Conservation (phyloP, 2,329 filamentous ascomycete species). For the Penicillium nordicum region DNA sequence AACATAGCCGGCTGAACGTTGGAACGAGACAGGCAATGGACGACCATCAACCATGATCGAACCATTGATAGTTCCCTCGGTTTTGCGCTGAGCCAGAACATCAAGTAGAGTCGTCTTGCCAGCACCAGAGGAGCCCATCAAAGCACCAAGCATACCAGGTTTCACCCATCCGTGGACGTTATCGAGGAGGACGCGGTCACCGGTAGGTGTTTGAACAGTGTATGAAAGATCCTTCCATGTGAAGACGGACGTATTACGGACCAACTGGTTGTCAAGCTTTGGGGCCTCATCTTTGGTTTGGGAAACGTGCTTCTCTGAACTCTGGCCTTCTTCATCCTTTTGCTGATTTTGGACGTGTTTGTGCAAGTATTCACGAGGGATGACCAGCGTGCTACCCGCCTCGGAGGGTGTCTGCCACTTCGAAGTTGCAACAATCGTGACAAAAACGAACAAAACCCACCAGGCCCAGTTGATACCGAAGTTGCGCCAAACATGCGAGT, state of each 20-base stretch:
- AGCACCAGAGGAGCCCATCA: slow-evolving; percentile 75
- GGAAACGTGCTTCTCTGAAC: slow-evolving; percentile 24
- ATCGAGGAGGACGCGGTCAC: slow-evolving; percentile 58
- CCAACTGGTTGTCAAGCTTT: slow-evolving; percentile 43
- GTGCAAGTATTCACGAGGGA: slow-evolving; percentile 59
- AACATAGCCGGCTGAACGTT: slow-evolving; percentile 65
- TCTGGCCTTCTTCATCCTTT: slow-evolving; percentile 51
- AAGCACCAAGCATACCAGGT: slow-evolving; percentile 70
- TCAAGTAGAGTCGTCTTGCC: slow-evolving; percentile 75
- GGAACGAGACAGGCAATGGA: slow-evolving; percentile 58
- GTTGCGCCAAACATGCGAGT: slow-evolving; percentile 57
- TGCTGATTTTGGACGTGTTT: slow-evolving; percentile 30
- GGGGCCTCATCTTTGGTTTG: slow-evolving; percentile 20
- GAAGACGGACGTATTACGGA: slow-evolving; percentile 65
- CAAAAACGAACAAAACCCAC: slow-evolving; percentile 57
- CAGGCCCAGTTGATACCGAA: slow-evolving; percentile 62
- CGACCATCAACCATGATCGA: slow-evolving; percentile 66
- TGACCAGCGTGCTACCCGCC: slow-evolving; percentile 54
- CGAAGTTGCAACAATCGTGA: slow-evolving; percentile 58
- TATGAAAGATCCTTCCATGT: slow-evolving; percentile 73
- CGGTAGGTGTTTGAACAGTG: slow-evolving; percentile 60
- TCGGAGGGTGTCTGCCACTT: slow-evolving; percentile 56
- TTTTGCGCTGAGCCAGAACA: slow-evolving; percentile 68
- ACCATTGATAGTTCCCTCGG: slow-evolving; percentile 58
- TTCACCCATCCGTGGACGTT: slow-evolving; percentile 72